Evolutionary conservation across 768 basidiomycete genomes (phyloP).

Genomic region (Crucibulum laeve): DNA sequence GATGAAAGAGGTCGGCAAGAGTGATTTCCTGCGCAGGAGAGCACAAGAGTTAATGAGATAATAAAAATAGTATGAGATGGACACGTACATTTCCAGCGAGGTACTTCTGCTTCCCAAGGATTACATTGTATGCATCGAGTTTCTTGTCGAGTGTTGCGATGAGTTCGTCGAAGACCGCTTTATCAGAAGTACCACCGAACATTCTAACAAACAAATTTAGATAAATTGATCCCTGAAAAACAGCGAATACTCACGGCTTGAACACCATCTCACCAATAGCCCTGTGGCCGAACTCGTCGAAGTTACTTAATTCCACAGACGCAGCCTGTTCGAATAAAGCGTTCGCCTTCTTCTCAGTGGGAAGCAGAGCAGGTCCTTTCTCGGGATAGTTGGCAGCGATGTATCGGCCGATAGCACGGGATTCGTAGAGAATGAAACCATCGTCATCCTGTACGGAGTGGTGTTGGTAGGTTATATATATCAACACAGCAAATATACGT

Average conservation of each 20-base stretch:
- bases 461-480: not conserved
- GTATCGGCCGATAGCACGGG: conserved; percentile 45
- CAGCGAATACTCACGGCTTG: conserved; percentile 33
- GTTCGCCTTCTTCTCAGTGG: conserved; percentile 28
- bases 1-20: conserved; percentile 43
- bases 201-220: not conserved
- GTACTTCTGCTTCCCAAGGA: conserved; percentile 5
- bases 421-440: conserved; percentile 12
- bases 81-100: conserved; percentile 5
- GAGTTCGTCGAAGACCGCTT: not conserved
- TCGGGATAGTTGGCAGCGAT: conserved; percentile 48
- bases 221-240: not conserved
- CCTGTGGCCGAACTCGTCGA: conserved; percentile 40
- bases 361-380: conserved; percentile 46
- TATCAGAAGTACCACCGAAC: not conserved
- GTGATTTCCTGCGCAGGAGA: conserved; percentile 29
- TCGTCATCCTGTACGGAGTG: conserved; percentile 11
- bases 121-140: conserved; percentile 3
- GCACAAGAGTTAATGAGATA: not conserved
- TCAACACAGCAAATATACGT: not conserved
- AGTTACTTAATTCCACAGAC: conserved; percentile 49
- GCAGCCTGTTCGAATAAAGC: conserved; percentile 51
- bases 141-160: not conserved
- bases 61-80: not conserved
- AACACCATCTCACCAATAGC: conserved; percentile 46